These are phyloP conservation scores for Lignosus rhinocerotis DNA, from an alignment of 1,284 basidiomycete species.

Conservation along the genomic window DNA sequence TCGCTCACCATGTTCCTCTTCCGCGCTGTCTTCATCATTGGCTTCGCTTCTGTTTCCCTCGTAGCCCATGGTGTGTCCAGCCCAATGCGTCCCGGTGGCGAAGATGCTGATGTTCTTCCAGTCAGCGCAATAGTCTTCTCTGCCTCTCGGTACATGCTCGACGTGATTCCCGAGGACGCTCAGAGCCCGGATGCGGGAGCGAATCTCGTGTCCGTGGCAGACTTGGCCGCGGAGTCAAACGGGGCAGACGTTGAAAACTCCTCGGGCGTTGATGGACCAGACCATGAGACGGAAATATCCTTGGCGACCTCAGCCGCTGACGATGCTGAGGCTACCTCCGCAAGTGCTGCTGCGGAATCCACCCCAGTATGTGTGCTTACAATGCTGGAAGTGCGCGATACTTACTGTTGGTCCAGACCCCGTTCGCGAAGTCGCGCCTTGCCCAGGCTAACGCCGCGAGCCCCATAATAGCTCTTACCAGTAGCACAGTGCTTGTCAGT, in stretches of 20 bases:
- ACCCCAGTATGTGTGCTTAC: not conserved
- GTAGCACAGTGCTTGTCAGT: constrained; percentile 7
- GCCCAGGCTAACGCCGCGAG: constrained; percentile 11
- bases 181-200: not conserved
- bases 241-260: constrained; percentile 3
- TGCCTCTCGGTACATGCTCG: constrained; percentile 21
- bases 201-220: not conserved
- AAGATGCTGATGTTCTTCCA: not conserved
- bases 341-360: not conserved
- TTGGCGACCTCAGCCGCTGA: not conserved
- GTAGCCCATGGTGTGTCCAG: constrained; percentile 10
- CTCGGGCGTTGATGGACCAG: not conserved
- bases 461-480: not conserved
- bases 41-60: constrained; percentile 9
- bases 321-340: not conserved
- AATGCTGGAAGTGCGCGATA: not conserved
- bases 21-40: constrained; percentile 19
- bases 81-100: not conserved
- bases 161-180: constrained; percentile 16
- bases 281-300: not conserved
- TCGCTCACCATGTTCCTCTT: constrained; percentile 18
- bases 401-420: not conserved
- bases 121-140: constrained; percentile 18
- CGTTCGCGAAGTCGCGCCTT: not conserved
- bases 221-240: not conserved